These are phyloP conservation scores for Helichrysum umbraculigerum DNA, from an alignment of 129 eudicot species.

Conservation along the genomic window DNA sequence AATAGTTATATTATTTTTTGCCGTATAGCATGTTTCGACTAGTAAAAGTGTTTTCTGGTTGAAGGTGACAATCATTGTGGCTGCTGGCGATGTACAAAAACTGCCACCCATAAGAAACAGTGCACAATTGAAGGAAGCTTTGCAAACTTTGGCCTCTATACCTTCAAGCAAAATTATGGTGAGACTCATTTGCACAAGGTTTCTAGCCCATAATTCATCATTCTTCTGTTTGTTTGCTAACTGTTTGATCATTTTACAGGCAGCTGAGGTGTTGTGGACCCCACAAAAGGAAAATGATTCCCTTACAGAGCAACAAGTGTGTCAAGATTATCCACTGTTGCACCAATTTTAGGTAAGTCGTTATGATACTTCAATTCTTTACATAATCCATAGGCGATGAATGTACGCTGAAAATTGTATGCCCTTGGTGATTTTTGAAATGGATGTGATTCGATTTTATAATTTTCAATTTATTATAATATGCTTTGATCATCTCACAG, in stretches of 20 bases:
- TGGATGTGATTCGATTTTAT: too few species aligned
- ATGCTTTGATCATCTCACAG: too few species aligned
- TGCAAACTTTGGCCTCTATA: neutral
- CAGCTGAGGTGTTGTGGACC: conserved; percentile 20
- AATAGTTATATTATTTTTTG: neutral
- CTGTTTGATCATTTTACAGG: neutral
- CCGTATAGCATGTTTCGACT: neutral
- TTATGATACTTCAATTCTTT: conserved; percentile 12
- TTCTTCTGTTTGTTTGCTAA: neutral
- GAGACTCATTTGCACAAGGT: neutral
- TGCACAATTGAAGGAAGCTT: neutral
- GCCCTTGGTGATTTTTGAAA: neutral
- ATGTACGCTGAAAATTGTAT: conserved; percentile 22
- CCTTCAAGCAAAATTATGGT: neutral
- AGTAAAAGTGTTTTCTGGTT: neutral
- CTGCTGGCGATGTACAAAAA: neutral
- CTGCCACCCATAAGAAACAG: neutral
- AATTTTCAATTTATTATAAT: too few species aligned
- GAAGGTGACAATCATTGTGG: conserved; percentile 8
- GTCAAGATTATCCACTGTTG: conserved; percentile 66
- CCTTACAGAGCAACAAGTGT: conserved; percentile 40
- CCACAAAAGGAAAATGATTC: conserved; percentile 15
- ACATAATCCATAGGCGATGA: conserved; percentile 27
- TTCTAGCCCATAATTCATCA: neutral
- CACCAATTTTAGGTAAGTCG: neutral